These are phyloP conservation scores for Trypanosoma cruzi DNA, from an alignment of 208 protist species.

Conservation along the genomic window DNA sequence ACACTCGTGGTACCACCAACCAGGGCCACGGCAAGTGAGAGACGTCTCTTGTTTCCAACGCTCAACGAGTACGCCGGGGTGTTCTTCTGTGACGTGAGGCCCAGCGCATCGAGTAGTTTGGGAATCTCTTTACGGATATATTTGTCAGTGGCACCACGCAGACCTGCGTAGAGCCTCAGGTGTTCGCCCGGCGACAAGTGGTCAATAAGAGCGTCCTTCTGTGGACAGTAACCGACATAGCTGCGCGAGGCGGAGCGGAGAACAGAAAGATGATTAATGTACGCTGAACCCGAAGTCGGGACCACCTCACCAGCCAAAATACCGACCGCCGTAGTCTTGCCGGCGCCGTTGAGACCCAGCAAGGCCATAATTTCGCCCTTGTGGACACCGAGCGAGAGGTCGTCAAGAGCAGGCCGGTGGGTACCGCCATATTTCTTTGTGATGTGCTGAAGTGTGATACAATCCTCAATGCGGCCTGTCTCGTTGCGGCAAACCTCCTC, in stretches of 20 bases:
- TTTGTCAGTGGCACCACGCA: slow-evolving; percentile 61
- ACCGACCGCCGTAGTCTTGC: slow-evolving; percentile 91
- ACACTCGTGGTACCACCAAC: slow-evolving; percentile 81
- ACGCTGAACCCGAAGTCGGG: slow-evolving; percentile 67
- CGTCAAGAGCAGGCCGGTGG: slow-evolving; percentile 43
- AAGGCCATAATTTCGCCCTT: slow-evolving; percentile 84
- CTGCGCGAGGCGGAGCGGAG: slow-evolving; percentile 32
- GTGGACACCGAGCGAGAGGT: slow-evolving; percentile 75
- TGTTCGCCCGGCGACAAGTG: slow-evolving; percentile 93
- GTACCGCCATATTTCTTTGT: slow-evolving; percentile 50
- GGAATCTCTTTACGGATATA: slow-evolving; percentile 50
- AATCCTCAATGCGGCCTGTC: slow-evolving; percentile 45
- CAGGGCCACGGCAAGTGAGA: slow-evolving; percentile 86
- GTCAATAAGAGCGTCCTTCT: slow-evolving; percentile 94
- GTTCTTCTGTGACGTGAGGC: slow-evolving; percentile 42
- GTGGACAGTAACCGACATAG: slow-evolving; percentile 95
- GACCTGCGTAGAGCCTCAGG: slow-evolving; percentile 85
- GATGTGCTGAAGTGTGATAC: slow-evolving; percentile 71
- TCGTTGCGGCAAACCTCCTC: slow-evolving; percentile 38
- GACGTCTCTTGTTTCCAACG: slow-evolving; percentile 90
- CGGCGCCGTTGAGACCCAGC: slow-evolving; percentile 92
- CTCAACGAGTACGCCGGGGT: slow-evolving; percentile 38
- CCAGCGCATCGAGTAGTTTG: slow-evolving; percentile 52
- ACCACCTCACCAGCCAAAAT: slow-evolving; percentile 82
- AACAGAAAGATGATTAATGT: slow-evolving; percentile 62